These are phyloP conservation scores for Pseudogymnoascus sp. DNA, from an alignment of 2,329 filamentous ascomycete species.

Conservation along the genomic window DNA sequence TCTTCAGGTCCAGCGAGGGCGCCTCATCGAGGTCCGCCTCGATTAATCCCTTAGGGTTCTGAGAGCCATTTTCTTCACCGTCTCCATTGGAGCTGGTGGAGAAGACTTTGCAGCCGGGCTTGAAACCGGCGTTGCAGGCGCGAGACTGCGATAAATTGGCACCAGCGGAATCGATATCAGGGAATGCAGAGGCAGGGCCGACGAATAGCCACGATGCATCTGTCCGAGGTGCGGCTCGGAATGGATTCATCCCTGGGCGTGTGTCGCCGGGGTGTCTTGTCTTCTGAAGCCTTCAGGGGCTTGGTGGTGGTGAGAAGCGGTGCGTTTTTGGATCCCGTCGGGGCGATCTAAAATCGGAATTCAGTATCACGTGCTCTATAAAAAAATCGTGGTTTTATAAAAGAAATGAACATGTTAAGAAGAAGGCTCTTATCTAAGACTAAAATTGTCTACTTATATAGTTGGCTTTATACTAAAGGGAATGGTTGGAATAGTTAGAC, in stretches of 20 bases:
- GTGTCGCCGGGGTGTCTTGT: neutral
- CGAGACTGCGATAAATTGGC: neutral
- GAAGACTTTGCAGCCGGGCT: slow-evolving; percentile 52
- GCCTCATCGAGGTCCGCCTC: slow-evolving; percentile 28
- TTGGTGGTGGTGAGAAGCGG: neutral
- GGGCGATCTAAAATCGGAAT: neutral
- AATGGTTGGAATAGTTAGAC: no score
- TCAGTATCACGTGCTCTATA: neutral
- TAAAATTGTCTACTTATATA: no score
- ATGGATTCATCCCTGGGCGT: neutral
- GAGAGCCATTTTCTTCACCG: slow-evolving; percentile 26
- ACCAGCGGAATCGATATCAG: neutral
- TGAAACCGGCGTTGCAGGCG: slow-evolving; percentile 32
- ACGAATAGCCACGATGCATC: neutral
- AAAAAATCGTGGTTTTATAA: neutral
- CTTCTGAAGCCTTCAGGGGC: neutral
- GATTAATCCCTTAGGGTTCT: slow-evolving; percentile 11
- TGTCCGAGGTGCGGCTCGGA: neutral
- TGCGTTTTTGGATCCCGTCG: neutral
- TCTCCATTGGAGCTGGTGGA: slow-evolving; percentile 38
- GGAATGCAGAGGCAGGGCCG: neutral
- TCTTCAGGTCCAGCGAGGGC: slow-evolving; percentile 31
- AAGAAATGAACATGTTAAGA: neutral
- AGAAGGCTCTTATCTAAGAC: no score
- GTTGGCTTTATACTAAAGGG: no score